Base-by-base conservation (phyloP, 164 flowering plant species). In the Akebia trifoliata region DNA sequence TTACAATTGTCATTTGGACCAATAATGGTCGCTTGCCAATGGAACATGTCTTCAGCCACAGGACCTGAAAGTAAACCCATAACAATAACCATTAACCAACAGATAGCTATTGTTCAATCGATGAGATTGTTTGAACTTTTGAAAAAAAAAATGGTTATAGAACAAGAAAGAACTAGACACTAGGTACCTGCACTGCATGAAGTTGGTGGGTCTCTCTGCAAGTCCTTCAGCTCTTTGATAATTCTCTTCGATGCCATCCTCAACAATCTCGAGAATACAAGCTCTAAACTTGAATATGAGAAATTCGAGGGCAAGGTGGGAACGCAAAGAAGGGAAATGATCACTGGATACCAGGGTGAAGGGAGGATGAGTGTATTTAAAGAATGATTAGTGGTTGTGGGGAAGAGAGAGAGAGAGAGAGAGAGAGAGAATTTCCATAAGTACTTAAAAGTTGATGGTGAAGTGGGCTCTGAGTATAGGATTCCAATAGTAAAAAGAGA, bases 21-120 rank as follows among this genome's bases (percentile, higher is more conserved):
- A 1, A 81, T 79, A 20, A 85, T 79, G 51, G 88, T 85, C 61
- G 93, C 88, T 70, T 85, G 88, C 88, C 92, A 85, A 50, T 79
- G 92, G 69, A 85, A 85, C 92, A 83, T 81, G 56, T 85, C 84
- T 45, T 85, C 87, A 12, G 75, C 84, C 30, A 77, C 82, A 39
- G 91, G 91, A 62, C 91, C 91, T 81, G 75, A 49, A 57, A 57
- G 12, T 40, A 8, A 14, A 24, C 25, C 25, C 4, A 0, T 5
- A 10, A 35, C 2, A 31, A 36, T 15, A 28, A 2, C 40, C 40
- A 46, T 18, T 17, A 18, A 8, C 28, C 24, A 11, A 3, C 15
- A 32, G 25, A 14, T 35, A n/a, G n/a, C n/a, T n/a, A n/a, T n/a
- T n/a, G n/a, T n/a, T n/a, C n/a, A n/a, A n/a, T n/a, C n/a, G n/a